Evolutionary conservation across 768 basidiomycete species (phyloP).

Genomic region (Tricholoma hemisulphureum): DNA sequence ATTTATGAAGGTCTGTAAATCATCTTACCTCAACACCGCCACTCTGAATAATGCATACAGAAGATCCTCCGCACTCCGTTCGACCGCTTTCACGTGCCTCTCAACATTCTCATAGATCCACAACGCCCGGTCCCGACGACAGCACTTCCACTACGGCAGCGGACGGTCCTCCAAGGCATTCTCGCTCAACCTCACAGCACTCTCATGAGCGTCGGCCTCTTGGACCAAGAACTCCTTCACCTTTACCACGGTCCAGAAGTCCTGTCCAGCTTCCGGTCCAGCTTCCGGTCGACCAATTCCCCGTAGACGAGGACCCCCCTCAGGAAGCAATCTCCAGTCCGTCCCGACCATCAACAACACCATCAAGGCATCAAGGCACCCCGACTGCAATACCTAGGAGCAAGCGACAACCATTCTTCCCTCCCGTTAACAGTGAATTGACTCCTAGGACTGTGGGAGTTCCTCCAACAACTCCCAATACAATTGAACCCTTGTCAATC

Average conservation of each 20-base stretch:
- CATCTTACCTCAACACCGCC: slow-evolving; percentile 8
- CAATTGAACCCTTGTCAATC: slow-evolving; percentile 77
- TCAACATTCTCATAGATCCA: slow-evolving; percentile 42
- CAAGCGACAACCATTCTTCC: slow-evolving; percentile 65
- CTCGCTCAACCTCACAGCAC: slow-evolving; percentile 46
- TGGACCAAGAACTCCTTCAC: slow-evolving; percentile 77
- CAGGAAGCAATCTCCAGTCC: slow-evolving; percentile 35
- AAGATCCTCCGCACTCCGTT: slow-evolving; percentile 55
- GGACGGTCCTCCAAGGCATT: slow-evolving; percentile 35
- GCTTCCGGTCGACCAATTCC: slow-evolving; percentile 36
- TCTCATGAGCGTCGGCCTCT: slow-evolving; percentile 60
- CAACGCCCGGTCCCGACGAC: slow-evolving; percentile 48
- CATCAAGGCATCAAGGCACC: slow-evolving; percentile 25
- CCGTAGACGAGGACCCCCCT: slow-evolving; percentile 46
- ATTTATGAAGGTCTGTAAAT: slow-evolving; percentile 71
- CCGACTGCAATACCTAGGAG: slow-evolving; percentile 65
- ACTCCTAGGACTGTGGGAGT: slow-evolving; percentile 46
- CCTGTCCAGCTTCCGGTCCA: slow-evolving; percentile 23
- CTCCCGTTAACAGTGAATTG: slow-evolving; percentile 48
- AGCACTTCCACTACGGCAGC: slow-evolving; percentile 35
- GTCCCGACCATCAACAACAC: slow-evolving; percentile 19
- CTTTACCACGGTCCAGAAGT: slow-evolving; percentile 51
- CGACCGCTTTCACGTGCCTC: slow-evolving; percentile 59
- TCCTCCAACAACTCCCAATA: slow-evolving; percentile 35
- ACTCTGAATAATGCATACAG: slow-evolving; percentile 32